Percentiles rank a stretch among this genome's conserved stretches.
phyloP scores from a whole-genome alignment of 192 early-diverging fungal genomes.

The Mortierella claussenii region DNA sequence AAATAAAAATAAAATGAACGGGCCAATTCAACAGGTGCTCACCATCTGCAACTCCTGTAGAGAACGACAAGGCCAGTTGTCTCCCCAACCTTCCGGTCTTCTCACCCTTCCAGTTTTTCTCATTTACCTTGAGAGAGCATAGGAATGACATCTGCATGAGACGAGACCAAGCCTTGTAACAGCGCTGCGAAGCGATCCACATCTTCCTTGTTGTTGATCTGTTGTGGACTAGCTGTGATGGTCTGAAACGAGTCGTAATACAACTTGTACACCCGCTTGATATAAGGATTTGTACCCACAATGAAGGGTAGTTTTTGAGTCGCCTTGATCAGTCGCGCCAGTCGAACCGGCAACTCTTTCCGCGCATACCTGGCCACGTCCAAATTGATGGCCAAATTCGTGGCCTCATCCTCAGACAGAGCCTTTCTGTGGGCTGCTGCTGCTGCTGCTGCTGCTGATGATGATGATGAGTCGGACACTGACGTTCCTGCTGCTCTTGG shows the following conservation, averaged over 20 bases:
- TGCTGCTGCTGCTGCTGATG: conserved; percentile 54
- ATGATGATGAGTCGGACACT: conserved; percentile 48
- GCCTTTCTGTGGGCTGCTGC: conserved; percentile 7
- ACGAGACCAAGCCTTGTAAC: conserved; percentile 77
- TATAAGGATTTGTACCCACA: conserved; percentile 95
- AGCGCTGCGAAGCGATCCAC: conserved; percentile 78
- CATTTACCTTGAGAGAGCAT: conserved; percentile 83
- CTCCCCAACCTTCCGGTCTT: background rate
- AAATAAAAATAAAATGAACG: background rate
- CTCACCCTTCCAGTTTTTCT: background rate
- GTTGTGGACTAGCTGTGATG: conserved; percentile 71
- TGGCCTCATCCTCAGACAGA: background rate
- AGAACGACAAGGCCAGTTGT: no score
- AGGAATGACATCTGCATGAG: conserved; percentile 90
- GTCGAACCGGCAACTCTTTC: conserved; percentile 87
- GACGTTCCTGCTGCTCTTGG: background rate
- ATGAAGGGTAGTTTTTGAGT: conserved; percentile 95
- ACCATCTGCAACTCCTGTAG: no score
- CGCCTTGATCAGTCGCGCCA: conserved; percentile 87
- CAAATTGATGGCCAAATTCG: conserved; percentile 59
- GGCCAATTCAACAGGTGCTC: background rate
- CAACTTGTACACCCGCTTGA: conserved; percentile 83
- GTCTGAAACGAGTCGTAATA: conserved; percentile 85
- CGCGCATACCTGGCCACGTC: conserved; percentile 73
- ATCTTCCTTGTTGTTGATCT: conserved; percentile 80